A percentile compares a stretch with the other conserved stretches of the same genome.
phyloP scores from a whole-genome alignment of 805 yeast species.

The Saturnispora sanitii region DNA sequence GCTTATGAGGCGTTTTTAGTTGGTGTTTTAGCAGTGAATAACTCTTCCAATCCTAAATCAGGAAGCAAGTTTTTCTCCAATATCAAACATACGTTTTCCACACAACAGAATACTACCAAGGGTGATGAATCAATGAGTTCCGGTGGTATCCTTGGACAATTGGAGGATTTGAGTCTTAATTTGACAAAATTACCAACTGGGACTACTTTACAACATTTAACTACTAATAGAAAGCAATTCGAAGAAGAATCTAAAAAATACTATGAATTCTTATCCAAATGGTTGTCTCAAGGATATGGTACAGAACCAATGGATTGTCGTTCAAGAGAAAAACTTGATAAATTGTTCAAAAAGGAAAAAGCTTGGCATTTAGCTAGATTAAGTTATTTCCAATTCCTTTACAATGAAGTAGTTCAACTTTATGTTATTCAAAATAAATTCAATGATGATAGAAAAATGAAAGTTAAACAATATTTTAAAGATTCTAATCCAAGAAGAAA shows the following conservation, averaged over 20 bases:
- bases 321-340: conserved; percentile 21
- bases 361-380: conserved; percentile 25
- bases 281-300: conserved; percentile 26
- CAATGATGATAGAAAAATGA: not conserved
- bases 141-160: conserved; percentile 7
- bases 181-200: conserved; percentile 8
- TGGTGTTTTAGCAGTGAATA: conserved; percentile 15
- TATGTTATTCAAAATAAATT: conserved; percentile 10
- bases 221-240: conserved; percentile 19
- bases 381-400: conserved; percentile 24
- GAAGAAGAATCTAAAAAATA: conserved; percentile 30
- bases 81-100: conserved; percentile 16
- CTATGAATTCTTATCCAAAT: conserved; percentile 29
- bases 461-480: conserved; percentile 6
- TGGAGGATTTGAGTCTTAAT: conserved; percentile 1
- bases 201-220: conserved; percentile 5
- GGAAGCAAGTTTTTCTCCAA: conserved; percentile 6
- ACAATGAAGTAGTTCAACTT: conserved; percentile 19
- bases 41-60: conserved; percentile 15
- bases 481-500: conserved; percentile 15
- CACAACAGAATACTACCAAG: conserved; percentile 9
- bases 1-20: conserved; percentile 21
- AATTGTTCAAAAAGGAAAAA: conserved; percentile 23
- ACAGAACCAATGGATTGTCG: not conserved
- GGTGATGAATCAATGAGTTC: conserved; percentile 6